Evolutionary conservation across 176 grass and related monocot species (phyloP), one percentile per base, ranked within the genome.

Genomic region (Phyllostachys edulis): DNA sequence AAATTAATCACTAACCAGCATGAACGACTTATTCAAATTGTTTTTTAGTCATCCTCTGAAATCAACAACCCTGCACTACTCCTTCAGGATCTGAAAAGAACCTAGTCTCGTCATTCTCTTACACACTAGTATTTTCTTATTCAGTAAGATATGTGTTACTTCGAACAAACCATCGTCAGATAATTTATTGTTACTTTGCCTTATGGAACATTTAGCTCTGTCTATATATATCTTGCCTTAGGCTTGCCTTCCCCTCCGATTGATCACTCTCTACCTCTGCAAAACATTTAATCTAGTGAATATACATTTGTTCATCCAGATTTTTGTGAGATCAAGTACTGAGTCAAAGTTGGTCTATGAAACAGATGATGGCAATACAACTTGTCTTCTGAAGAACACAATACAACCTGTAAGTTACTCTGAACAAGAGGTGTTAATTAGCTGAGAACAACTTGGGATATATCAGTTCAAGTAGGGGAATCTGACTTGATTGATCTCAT

Each of bases 71-170:
- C 62, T 50, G 40, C n/a, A 23, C 44, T 71, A 24, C 44, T 78
- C 46, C 78, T 63, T 66, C 1, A 66, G 83, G 88, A 86, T 86
- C 88, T 86, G 84, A 73, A 77, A 82, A 82, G 45, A 86, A 78
- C 26, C 47, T 71, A 65, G 84, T 82, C 55, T 67, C 17, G 38
- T 67, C 78, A 90, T 78, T 86, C 72, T 54, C 69, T 49, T 59
- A 24, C 39, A 20, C 10, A 26, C 47, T 17, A n/a, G 69, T 46
- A 76, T 82, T 85, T 80, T 85, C 42, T 71, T 55, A 90, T 77
- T 86, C 55, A 78, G 20, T 71, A 11, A 36, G 77, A 89, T 77
- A 85, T 85, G 70, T 12, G 63, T 12, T 81, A 42, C 73, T 47
- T 42, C 38, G 36, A 80, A 47, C 51, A 68, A 74, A 84, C 12